Conservation (phyloP, 2,329 filamentous ascomycete species). For the Orbilia ellipsospora region DNA sequence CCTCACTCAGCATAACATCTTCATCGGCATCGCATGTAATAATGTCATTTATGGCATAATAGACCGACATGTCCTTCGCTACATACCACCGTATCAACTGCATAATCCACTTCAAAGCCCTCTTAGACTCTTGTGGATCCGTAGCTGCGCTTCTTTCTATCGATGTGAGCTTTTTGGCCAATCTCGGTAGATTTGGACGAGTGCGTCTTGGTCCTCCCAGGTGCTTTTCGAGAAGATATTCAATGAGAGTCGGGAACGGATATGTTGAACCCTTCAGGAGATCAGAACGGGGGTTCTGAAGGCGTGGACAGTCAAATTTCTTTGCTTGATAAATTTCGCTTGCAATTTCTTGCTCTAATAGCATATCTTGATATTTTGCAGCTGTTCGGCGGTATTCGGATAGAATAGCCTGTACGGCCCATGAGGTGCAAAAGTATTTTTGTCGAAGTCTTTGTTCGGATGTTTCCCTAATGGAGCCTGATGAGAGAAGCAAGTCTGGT, state of each 20-base stretch:
- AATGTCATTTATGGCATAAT: slow-evolving; percentile 33
- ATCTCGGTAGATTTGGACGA: slow-evolving; percentile 26
- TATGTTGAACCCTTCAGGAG: slow-evolving; percentile 21
- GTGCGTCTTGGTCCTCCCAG: slow-evolving; percentile 23
- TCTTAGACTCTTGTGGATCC: background rate
- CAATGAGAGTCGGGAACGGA: slow-evolving; percentile 23
- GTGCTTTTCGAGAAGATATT: slow-evolving; percentile 32
- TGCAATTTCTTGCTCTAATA: background rate
- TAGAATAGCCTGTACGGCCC: slow-evolving; percentile 24
- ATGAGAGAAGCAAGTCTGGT: slow-evolving; percentile 7
- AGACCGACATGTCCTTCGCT: slow-evolving; percentile 14
- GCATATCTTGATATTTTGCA: background rate
- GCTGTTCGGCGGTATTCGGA: background rate
- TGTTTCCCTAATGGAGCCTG: slow-evolving; percentile 3
- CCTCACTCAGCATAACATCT: slow-evolving; percentile 10
- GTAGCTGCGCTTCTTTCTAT: background rate
- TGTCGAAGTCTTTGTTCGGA: slow-evolving; percentile 29
- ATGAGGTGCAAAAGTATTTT: slow-evolving; percentile 33
- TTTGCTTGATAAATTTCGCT: background rate
- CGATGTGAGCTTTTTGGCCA: background rate
- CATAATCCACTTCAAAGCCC: slow-evolving; percentile 25
- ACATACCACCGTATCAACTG: slow-evolving; percentile 39
- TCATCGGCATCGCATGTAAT: slow-evolving; percentile 13
- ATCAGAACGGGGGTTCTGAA: slow-evolving; percentile 10
- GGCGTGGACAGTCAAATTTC: background rate